These are phyloP conservation scores for Xylariales sp. DNA, from an alignment of 2,329 filamentous ascomycete species.

Conservation along the genomic window DNA sequence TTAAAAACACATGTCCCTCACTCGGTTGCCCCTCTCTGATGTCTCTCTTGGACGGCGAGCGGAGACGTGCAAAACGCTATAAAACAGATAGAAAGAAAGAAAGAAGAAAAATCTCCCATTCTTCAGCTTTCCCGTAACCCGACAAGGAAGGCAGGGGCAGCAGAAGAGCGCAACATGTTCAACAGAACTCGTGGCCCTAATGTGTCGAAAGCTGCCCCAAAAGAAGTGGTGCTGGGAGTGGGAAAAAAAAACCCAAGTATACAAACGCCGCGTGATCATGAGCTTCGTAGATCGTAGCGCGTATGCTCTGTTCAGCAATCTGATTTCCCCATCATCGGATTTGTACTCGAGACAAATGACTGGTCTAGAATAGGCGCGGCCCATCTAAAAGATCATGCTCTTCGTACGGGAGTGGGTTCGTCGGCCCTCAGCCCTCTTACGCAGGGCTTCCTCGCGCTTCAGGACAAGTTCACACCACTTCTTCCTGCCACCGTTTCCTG, in stretches of 20 bases:
- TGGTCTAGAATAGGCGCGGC: not conserved
- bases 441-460: constrained; percentile 57
- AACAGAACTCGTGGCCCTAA: not conserved
- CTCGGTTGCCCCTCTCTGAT: too few relatives aligned
- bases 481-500: constrained; percentile 36
- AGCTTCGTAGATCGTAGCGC: constrained; percentile 2
- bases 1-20: too few relatives aligned
- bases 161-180: not conserved
- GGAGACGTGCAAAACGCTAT: too few relatives aligned
- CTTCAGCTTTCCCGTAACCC: not conserved
- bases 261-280: constrained; percentile 4
- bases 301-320: not conserved
- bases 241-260: not conserved
- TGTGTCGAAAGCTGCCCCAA: not conserved
- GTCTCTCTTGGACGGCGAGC: too few relatives aligned
- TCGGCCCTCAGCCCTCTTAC: constrained; percentile 47
- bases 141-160: not conserved
- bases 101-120: too few relatives aligned
- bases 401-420: constrained; percentile 53
- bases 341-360: not conserved
- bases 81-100: too few relatives aligned
- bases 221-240: not conserved
- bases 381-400: constrained; percentile 47
- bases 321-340: not conserved
- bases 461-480: constrained; percentile 68